Evolutionary conservation across 1,284 basidiomycete genomes (phyloP).

Genomic region (Entoloma clypeatum): DNA sequence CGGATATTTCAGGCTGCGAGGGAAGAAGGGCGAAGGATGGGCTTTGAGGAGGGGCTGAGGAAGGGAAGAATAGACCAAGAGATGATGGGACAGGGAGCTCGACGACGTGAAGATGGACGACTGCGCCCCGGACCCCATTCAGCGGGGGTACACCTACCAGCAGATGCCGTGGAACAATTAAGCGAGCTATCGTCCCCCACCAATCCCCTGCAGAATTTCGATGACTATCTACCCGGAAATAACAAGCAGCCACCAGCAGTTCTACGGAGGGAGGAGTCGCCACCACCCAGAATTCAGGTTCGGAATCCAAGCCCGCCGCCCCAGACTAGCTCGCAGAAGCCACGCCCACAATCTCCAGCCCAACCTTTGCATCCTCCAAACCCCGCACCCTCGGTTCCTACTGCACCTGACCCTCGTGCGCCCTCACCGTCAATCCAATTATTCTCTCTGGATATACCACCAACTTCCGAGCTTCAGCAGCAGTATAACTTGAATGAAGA

Average conservation of each 20-base stretch:
- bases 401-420: constrained; percentile 8
- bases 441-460: constrained; percentile 30
- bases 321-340: neutral
- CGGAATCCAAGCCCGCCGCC: no score
- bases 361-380: constrained; percentile 9
- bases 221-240: no score
- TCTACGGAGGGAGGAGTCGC: no score
- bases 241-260: no score
- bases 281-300: no score
- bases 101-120: no score
- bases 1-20: constrained; percentile 43
- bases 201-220: no score
- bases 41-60: constrained; percentile 52
- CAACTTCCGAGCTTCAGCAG: constrained; percentile 24
- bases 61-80: constrained; percentile 39
- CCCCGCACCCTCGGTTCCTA: constrained; percentile 3
- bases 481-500: constrained; percentile 22
- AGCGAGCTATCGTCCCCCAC: no score
- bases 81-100: constrained; percentile 4
- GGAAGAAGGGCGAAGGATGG: constrained; percentile 51
- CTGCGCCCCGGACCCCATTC: no score
- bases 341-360: constrained; percentile 1
- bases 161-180: no score
- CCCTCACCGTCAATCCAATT: constrained; percentile 24
- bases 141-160: no score